Percentiles rank a stretch among this genome's conserved stretches.
Evolutionary conservation across 192 early-diverging fungal genomes (phyloP).

Genomic region (Linnemannia exigua): DNA sequence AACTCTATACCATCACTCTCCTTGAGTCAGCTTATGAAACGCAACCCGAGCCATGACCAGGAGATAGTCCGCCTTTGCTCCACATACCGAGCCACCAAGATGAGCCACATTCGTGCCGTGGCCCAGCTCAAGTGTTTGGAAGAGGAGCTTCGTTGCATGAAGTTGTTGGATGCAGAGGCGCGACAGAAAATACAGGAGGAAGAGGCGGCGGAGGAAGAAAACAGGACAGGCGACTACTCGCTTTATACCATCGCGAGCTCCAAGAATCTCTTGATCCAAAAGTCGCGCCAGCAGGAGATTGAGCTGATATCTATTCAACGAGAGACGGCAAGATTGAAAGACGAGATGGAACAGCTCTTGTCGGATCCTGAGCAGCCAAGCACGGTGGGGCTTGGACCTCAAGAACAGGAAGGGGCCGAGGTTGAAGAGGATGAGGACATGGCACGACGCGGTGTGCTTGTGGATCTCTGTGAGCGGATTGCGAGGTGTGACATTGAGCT

Average conservation of each 20-base stretch:
- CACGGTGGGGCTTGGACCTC: not conserved
- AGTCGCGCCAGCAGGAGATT: conserved; percentile 41
- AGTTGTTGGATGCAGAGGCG: conserved; percentile 16
- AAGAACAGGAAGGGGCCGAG: not conserved
- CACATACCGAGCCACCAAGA: conserved; percentile 51
- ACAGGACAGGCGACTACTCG: conserved; percentile 18
- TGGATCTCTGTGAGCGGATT: conserved; percentile 48
- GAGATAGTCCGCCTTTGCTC: conserved; percentile 45
- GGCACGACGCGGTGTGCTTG: conserved; percentile 30
- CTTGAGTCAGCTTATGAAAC: conserved; percentile 15
- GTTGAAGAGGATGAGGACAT: conserved; percentile 1
- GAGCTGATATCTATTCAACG: conserved; percentile 50
- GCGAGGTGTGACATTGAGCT: conserved; percentile 44
- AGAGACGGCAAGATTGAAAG: conserved; percentile 24
- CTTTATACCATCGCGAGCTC: conserved; percentile 33
- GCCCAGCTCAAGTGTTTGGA: conserved; percentile 48
- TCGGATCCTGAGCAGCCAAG: conserved; percentile 25
- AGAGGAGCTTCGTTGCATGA: conserved; percentile 35
- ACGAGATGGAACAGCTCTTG: conserved; percentile 47
- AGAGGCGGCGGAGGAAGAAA: not conserved
- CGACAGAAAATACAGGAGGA: conserved; percentile 4
- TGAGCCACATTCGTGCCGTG: conserved; percentile 48
- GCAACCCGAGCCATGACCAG: conserved; percentile 28
- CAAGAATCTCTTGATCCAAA: conserved; percentile 32
- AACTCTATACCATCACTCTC: not conserved